A percentile compares a stretch with the other conserved stretches of the same genome.
Conservation (phyloP, 306 rosid species). For the Quercus mongolica region DNA sequence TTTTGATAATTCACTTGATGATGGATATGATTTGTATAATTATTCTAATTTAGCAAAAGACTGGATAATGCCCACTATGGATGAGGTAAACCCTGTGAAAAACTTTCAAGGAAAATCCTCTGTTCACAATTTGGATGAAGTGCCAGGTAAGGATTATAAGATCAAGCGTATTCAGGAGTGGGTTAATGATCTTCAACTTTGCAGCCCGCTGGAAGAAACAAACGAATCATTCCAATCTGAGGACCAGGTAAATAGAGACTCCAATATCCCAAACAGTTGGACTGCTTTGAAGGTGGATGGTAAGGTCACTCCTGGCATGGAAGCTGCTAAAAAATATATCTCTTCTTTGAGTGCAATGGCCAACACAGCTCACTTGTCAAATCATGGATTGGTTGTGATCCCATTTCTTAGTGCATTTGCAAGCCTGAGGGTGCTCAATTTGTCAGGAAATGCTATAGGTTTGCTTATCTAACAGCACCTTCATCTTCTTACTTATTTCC, state of each 20-base stretch:
- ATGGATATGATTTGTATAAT: conserved; percentile 47
- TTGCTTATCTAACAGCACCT: conserved; percentile 22
- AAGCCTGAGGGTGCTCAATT: conserved; percentile 76
- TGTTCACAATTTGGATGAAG: conserved; percentile 30
- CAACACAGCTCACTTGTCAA: conserved; percentile 72
- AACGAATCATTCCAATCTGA: conserved; percentile 35
- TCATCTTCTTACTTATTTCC: conserved; percentile 1
- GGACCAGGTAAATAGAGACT: conserved; percentile 35
- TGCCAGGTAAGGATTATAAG: conserved; percentile 52
- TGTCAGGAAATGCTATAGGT: conserved; percentile 89
- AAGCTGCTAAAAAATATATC: conserved; percentile 77
- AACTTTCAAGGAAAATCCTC: conserved; percentile 40
- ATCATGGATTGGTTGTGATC: conserved; percentile 78
- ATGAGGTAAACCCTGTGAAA: conserved; percentile 33
- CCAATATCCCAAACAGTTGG: conserved; percentile 24
- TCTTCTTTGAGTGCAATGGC: conserved; percentile 73
- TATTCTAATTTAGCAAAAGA: conserved; percentile 50
- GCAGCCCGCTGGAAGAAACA: conserved; percentile 56
- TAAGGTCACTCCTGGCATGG: conserved; percentile 73
- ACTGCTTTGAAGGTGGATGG: conserved; percentile 36
- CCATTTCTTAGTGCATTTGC: conserved; percentile 89
- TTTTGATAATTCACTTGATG: conserved; percentile 42
- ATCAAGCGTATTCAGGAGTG: conserved; percentile 84
- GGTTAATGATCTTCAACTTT: conserved; percentile 69
- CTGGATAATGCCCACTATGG: conserved; percentile 61